These are phyloP conservation scores for Ophiosphaerella herpotricha DNA, from an alignment of 2,329 filamentous ascomycete species.

Conservation along the genomic window DNA sequence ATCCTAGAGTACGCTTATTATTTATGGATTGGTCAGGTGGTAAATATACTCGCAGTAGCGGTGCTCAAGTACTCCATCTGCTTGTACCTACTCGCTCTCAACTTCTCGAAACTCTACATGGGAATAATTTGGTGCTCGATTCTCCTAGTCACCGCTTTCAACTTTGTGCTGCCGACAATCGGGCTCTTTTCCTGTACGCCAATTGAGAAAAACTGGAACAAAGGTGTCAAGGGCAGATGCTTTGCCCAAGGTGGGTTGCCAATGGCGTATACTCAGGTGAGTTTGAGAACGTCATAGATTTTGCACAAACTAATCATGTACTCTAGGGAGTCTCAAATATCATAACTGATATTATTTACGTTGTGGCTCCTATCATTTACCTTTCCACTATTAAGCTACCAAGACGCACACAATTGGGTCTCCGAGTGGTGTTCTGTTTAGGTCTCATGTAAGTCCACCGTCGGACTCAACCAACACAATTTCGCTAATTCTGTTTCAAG, in stretches of 20 bases:
- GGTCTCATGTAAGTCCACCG: conserved; percentile 29
- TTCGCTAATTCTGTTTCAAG: background rate
- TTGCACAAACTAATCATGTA: conserved; percentile 17
- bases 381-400: conserved; percentile 29
- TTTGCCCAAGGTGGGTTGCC: conserved; percentile 24
- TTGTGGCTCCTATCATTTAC: conserved; percentile 34
- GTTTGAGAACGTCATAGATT: conserved; percentile 33
- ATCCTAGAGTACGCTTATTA: background rate
- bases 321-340: conserved; percentile 24
- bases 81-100: conserved; percentile 33
- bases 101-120: conserved; percentile 32
- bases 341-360: conserved; percentile 35
- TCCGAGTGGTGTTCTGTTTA: conserved; percentile 34
- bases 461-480: no score
- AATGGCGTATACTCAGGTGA: conserved; percentile 31
- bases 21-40: background rate
- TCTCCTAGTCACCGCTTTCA: conserved; percentile 24
- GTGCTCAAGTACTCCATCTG: conserved; percentile 25
- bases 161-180: conserved; percentile 30
- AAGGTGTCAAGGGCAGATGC: conserved; percentile 15
- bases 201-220: conserved; percentile 35
- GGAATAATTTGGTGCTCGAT: conserved; percentile 26
- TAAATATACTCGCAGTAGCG: background rate
- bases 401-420: conserved; percentile 32
- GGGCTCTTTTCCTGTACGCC: conserved; percentile 31